A percentile compares a stretch with the other conserved stretches of the same genome.
These are phyloP conservation scores for Fusarium metavorans DNA, from an alignment of 2,329 filamentous ascomycete genomes.

Conservation along the genomic window DNA sequence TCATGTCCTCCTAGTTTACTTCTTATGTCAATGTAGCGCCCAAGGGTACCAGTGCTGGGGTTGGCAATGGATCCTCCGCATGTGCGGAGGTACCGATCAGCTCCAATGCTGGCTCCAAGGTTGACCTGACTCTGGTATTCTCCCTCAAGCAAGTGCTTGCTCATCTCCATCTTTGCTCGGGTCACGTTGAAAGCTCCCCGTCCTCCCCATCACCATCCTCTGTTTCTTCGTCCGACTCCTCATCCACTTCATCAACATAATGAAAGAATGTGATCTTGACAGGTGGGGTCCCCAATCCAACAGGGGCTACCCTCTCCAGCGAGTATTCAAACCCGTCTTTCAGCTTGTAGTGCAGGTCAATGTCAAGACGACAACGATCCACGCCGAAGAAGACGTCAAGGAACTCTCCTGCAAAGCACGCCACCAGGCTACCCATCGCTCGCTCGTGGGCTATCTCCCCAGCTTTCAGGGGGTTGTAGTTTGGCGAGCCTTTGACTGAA, in stretches of 20 bases:
- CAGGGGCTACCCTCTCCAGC: background rate
- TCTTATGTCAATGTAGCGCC: no score
- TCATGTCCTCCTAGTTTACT: background rate
- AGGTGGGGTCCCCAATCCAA: background rate
- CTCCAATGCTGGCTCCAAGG: no score
- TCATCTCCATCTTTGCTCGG: no score
- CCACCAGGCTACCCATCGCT: background rate
- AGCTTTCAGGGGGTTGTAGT: background rate
- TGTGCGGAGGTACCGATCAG: no score
- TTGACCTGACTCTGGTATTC: no score
- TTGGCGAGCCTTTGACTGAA: background rate
- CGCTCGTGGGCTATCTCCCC: background rate
- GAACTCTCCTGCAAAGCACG: background rate
- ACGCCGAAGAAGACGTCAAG: background rate
- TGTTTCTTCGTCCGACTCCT: background rate
- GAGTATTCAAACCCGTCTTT: background rate
- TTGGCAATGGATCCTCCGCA: no score
- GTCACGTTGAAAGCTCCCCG: background rate
- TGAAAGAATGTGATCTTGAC: background rate
- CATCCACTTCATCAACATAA: background rate
- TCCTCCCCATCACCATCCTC: background rate
- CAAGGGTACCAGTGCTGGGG: no score
- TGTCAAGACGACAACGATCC: background rate
- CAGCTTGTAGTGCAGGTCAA: background rate
- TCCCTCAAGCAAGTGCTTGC: no score